These are phyloP conservation scores for Arthroderma sp. DNA, from an alignment of 2,329 filamentous ascomycete species.

Conservation along the genomic window DNA sequence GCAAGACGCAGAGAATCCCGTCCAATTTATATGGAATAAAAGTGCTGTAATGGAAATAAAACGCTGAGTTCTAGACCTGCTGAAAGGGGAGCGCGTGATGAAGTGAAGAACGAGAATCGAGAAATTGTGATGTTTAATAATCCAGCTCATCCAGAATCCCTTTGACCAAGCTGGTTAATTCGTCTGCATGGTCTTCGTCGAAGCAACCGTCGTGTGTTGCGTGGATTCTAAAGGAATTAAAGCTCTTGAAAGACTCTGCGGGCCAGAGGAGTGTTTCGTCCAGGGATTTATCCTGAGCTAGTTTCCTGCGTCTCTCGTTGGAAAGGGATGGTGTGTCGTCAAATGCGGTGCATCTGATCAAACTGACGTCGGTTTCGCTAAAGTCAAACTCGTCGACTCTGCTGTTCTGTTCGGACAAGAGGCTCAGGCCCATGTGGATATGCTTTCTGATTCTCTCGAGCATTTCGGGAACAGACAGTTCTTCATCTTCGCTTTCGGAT, in stretches of 20 bases:
- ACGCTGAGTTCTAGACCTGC: too few species aligned
- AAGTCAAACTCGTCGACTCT: slow-evolving; percentile 1
- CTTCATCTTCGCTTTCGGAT: slow-evolving; percentile 1
- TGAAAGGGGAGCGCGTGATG: too few species aligned
- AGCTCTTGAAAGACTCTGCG: not conserved
- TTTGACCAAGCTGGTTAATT: slow-evolving; percentile 4
- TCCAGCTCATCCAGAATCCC: slow-evolving; percentile 2
- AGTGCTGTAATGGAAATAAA: too few species aligned
- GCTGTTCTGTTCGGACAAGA: slow-evolving; percentile 1
- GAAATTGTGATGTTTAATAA: not conserved
- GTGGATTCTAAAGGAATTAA: slow-evolving; percentile 2
- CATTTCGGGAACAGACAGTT: slow-evolving; percentile 3
- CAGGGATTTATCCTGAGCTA: slow-evolving; percentile 1
- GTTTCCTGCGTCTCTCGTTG: slow-evolving; percentile 1
- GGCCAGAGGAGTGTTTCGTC: slow-evolving; percentile 3
- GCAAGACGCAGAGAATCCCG: too few species aligned
- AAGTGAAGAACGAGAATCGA: not conserved
- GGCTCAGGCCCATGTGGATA: slow-evolving; percentile 3
- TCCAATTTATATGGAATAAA: too few species aligned
- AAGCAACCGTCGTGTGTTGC: slow-evolving; percentile 5
- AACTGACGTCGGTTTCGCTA: slow-evolving; percentile 1
- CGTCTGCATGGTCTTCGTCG: slow-evolving; percentile 3
- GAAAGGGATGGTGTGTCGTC: not conserved
- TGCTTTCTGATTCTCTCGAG: slow-evolving; percentile 5
- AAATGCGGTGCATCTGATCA: slow-evolving; percentile 4